Conservation (phyloP, 2,329 filamentous ascomycete genomes). For the Neonectria faginata region DNA sequence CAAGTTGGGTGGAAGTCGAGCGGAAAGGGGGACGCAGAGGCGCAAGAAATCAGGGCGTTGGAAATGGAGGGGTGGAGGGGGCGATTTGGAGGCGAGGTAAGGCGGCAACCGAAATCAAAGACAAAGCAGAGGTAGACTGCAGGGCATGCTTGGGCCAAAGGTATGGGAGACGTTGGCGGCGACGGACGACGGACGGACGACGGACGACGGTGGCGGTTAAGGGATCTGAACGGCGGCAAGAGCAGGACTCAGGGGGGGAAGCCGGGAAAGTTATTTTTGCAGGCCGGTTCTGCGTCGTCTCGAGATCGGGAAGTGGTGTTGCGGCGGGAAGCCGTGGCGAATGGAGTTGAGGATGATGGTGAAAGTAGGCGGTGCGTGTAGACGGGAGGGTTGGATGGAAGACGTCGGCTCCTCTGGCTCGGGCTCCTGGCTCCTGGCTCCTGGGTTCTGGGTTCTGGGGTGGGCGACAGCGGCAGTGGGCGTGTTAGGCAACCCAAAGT, state of each 20-base stretch:
- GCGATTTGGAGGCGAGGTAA: constrained; percentile 13
- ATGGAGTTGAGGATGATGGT: neutral
- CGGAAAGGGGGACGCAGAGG: constrained; percentile 2
- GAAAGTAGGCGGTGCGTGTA: constrained; percentile 8
- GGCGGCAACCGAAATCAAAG: constrained; percentile 21
- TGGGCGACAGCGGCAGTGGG: neutral
- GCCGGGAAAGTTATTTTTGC: constrained; percentile 4
- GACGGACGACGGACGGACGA: neutral
- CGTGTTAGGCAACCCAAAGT: neutral
- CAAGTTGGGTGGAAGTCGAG: constrained; percentile 9
- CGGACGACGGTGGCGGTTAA: neutral
- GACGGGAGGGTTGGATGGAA: neutral
- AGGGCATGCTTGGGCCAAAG: constrained; percentile 26
- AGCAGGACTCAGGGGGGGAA: constrained; percentile 2
- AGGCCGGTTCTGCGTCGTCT: constrained; percentile 14
- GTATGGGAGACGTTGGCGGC: constrained; percentile 13
- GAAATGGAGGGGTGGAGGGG: constrained; percentile 6
- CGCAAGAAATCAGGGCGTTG: constrained; percentile 10
- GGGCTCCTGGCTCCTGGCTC: neutral
- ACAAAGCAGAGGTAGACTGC: constrained; percentile 15
- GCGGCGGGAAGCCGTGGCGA: neutral
- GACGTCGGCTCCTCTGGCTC: neutral
- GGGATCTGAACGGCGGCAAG: constrained; percentile 4
- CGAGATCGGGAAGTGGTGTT: neutral
- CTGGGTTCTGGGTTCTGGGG: neutral